These are phyloP conservation scores for Candida insectalens DNA, from an alignment of 805 yeast species.

Conservation along the genomic window DNA sequence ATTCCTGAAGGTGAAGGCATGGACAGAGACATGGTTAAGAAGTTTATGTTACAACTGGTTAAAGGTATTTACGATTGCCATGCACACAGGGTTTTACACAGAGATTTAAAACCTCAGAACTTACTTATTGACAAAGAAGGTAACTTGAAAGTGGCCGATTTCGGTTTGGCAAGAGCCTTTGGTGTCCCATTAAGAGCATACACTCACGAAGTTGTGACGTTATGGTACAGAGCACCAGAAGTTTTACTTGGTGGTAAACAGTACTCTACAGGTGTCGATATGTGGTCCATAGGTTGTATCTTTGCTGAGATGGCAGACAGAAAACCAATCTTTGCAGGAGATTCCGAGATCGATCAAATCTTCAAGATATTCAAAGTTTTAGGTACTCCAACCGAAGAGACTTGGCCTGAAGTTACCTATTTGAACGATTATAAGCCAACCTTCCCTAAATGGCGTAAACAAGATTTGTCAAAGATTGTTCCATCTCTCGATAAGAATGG, in stretches of 20 bases:
- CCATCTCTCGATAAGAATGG: slow-evolving; percentile 80
- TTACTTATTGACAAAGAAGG: slow-evolving; percentile 92
- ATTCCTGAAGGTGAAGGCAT: slow-evolving; percentile 86
- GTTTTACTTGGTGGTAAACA: slow-evolving; percentile 92
- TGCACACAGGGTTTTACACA: slow-evolving; percentile 85
- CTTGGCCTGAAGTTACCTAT: slow-evolving; percentile 90
- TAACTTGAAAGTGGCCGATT: slow-evolving; percentile 81
- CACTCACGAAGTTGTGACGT: slow-evolving; percentile 95
- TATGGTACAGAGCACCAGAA: slow-evolving; percentile 98
- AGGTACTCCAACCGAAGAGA: slow-evolving; percentile 90
- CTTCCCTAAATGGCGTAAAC: slow-evolving; percentile 83
- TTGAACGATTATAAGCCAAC: slow-evolving; percentile 91
- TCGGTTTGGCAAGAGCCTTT: slow-evolving; percentile 93
- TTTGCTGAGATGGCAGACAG: slow-evolving; percentile 97
- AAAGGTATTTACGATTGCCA: slow-evolving; percentile 92
- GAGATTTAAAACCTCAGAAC: slow-evolving; percentile 96
- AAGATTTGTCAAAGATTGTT: slow-evolving; percentile 58
- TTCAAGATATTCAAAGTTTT: slow-evolving; percentile 84
- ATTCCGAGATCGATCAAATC: slow-evolving; percentile 94
- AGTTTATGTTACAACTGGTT: slow-evolving; percentile 85
- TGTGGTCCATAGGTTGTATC: slow-evolving; percentile 98
- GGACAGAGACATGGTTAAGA: slow-evolving; percentile 83
- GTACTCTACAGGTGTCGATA: slow-evolving; percentile 95
- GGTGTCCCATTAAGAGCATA: slow-evolving; percentile 96
- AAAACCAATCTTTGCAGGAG: slow-evolving; percentile 93